phyloP scores from a whole-genome alignment of 441 rosid species.

The Metrosideros polymorpha region DNA sequence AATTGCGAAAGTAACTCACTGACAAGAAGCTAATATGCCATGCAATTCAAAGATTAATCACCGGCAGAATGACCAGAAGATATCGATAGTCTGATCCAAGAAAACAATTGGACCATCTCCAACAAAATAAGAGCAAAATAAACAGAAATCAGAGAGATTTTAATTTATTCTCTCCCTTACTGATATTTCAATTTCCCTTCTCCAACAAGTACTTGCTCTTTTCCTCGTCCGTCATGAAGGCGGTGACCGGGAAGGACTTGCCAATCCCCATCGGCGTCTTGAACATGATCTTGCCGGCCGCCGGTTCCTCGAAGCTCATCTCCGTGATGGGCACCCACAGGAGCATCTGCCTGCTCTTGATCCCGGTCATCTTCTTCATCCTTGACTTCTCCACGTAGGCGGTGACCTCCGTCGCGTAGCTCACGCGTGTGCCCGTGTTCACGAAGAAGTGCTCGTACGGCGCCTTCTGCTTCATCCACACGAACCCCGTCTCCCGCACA shows the following conservation, averaged over 20 bases:
- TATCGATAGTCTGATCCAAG: neutral
- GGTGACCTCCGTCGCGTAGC: slow-evolving; percentile 67
- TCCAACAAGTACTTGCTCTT: slow-evolving; percentile 32
- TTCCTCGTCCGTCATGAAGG: slow-evolving; percentile 77
- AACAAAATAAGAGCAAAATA: neutral
- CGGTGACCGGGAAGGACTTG: slow-evolving; percentile 56
- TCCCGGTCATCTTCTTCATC: slow-evolving; percentile 93
- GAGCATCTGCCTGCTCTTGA: slow-evolving; percentile 80
- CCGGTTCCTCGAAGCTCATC: slow-evolving; percentile 62
- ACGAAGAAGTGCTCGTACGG: slow-evolving; percentile 80
- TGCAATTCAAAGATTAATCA: neutral
- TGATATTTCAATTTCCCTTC: neutral
- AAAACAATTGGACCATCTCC: neutral
- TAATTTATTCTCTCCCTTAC: neutral
- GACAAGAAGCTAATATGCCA: neutral
- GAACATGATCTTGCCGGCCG: slow-evolving; percentile 46
- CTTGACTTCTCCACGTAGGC: slow-evolving; percentile 63
- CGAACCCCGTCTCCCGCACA: slow-evolving; percentile 76
- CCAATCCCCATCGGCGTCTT: slow-evolving; percentile 95
- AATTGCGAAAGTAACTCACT: neutral
- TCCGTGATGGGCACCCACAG: slow-evolving; percentile 83
- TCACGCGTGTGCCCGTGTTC: slow-evolving; percentile 46
- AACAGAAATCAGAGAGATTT: neutral
- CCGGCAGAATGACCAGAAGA: neutral
- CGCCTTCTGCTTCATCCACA: slow-evolving; percentile 82